These are phyloP conservation scores for Acmispon strigosus DNA, from an alignment of 306 rosid species.

Conservation along the genomic window DNA sequence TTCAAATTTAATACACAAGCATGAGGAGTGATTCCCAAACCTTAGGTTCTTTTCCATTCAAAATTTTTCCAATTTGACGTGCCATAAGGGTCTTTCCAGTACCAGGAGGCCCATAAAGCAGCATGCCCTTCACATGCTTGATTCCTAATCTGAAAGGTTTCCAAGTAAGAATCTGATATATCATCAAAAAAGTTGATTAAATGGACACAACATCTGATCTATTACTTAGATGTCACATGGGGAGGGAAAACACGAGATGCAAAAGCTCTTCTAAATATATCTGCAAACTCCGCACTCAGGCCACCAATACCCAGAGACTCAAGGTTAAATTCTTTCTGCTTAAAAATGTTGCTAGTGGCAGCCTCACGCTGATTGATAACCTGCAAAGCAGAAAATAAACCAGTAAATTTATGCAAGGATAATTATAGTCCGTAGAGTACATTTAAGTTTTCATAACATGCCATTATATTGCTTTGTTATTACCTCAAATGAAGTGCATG, in stretches of 20 bases:
- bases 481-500: not conserved
- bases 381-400: constrained; percentile 42
- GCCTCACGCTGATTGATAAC: constrained; percentile 87
- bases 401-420: not conserved
- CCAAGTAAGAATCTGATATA: constrained; percentile 26
- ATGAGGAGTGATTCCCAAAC: constrained; percentile 37
- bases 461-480: constrained; percentile 10
- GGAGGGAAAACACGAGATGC: constrained; percentile 99
- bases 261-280: constrained; percentile 98
- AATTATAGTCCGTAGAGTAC: not conserved
- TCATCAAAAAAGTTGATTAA: constrained; percentile 7
- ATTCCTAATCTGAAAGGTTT: constrained; percentile 77
- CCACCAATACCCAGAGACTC: constrained; percentile 95
- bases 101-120: constrained; percentile 98
- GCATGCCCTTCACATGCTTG: constrained; percentile 97
- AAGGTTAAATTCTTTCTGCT: constrained; percentile 94
- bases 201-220: constrained; percentile 4
- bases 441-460: not conserved
- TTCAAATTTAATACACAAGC: constrained; percentile 11
- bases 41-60: constrained; percentile 98
- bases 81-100: constrained; percentile 99
- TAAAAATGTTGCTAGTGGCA: constrained; percentile 80
- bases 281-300: constrained; percentile 83
- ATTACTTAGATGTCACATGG: constrained; percentile 90
- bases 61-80: constrained; percentile 95